These are phyloP conservation scores for Salvia splendens DNA, from an alignment of 257 asterid genomes.

Conservation along the genomic window DNA sequence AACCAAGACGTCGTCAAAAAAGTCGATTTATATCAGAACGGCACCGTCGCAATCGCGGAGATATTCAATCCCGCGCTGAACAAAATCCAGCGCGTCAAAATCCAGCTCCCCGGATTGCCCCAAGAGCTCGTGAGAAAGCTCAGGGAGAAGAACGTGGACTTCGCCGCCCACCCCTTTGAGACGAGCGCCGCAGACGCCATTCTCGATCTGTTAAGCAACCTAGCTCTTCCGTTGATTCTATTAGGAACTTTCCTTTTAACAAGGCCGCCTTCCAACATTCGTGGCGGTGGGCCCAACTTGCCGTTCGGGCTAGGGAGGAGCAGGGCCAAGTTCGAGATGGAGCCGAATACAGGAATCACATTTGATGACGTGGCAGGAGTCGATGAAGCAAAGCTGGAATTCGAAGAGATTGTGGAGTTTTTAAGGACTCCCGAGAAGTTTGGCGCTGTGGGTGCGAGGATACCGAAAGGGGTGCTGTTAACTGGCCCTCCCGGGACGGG, in stretches of 20 bases:
- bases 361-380: constrained; percentile 80
- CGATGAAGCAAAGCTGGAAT: constrained; percentile 72
- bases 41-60: constrained; percentile 64
- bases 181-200: constrained; percentile 32
- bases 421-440: constrained; percentile 59
- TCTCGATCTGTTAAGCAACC: constrained; percentile 56
- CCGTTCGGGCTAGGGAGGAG: constrained; percentile 75
- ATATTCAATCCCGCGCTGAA: constrained; percentile 47
- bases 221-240: constrained; percentile 61
- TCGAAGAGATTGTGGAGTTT: constrained; percentile 62
- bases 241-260: constrained; percentile 48
- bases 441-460: constrained; percentile 62
- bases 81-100: constrained; percentile 57
- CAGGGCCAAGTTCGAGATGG: constrained; percentile 75
- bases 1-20: constrained; percentile 56
- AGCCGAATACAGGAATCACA: constrained; percentile 69
- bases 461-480: constrained; percentile 61
- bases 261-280: constrained; percentile 40
- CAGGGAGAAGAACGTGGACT: constrained; percentile 54
- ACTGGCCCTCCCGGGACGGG: constrained; percentile 80
- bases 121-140: constrained; percentile 53
- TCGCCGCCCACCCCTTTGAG: constrained; percentile 55
- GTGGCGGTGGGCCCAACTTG: constrained; percentile 53
- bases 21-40: constrained; percentile 64
- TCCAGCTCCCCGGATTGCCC: constrained; percentile 67